Evolutionary conservation across 2,329 filamentous ascomycete species (phyloP), one percentile per base, ranked within the genome.

Genomic region (Aspergillus ibericus): DNA sequence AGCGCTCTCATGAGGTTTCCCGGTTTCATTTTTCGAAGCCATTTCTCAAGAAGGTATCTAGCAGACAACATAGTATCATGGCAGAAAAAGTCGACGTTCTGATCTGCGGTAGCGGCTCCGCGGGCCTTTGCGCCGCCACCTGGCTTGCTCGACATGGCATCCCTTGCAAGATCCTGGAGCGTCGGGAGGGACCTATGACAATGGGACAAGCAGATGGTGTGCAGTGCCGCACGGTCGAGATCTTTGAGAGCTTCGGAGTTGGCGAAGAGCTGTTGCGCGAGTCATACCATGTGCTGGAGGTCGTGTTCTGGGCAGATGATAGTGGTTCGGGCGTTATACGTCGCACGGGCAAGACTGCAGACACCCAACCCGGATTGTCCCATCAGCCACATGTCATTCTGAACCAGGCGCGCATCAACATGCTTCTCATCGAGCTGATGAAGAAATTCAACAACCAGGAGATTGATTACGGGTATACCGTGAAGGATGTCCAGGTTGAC

Each of bases 141-240:
- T 88, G 85, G 85, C 81, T 88, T 3, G 78, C 85, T 1, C 81
- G 81, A 20, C 82, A 80, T 68, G 80, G 81, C n/a, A 77, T 88
- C 60, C 71, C 74, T 22, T 86, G 81, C 75, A 81, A 77, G 44
- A 81, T 89, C 25, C 75, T 88, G 0, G 87, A 89, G 64, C 79
- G 78, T 5, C 80, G 83, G 5, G 59, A 72, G 3, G 85, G 84
- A 0, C 84, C 83, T 0, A 76, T 88, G 51, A 66, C 77, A 40
- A 77, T 81, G 47, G 86, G 86, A 2, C 85, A 89, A 70, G 87
- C 87, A 13, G 87, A 90, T 59, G 84, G 85, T 1, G 82, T 86
- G 16, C 83, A 86, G 70, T 83, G 81, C 56, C 82, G 84, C 1
- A 85, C 84, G 0, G 83, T 87, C 13, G 85, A 88, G 68, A 80